Evolutionary conservation across 2,329 filamentous ascomycete genomes (phyloP).

Genomic region (Scortechinia acanthostroma): DNA sequence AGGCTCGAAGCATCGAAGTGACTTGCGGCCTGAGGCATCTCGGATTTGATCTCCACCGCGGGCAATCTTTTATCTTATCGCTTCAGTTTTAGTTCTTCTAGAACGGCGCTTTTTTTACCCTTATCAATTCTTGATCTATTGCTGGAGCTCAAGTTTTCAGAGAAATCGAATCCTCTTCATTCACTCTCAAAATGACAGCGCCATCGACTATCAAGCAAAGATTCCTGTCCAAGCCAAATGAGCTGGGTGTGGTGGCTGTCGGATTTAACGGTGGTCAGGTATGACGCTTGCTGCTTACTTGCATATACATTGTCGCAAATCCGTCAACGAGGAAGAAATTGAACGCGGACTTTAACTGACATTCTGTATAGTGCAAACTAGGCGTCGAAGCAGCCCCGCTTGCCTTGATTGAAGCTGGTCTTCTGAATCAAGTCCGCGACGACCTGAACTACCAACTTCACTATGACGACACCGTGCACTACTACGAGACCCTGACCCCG

Average conservation of each 20-base stretch:
- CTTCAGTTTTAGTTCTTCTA: not conserved
- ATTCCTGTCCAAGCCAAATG: slow-evolving; percentile 72
- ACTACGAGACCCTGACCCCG: slow-evolving; percentile 54
- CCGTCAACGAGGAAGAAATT: too few species aligned
- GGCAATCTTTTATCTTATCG: not conserved
- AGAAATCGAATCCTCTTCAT: too few species aligned
- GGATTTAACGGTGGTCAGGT: slow-evolving; percentile 93
- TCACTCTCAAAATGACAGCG: not conserved
- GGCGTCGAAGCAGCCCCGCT: slow-evolving; percentile 87
- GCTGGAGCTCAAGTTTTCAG: too few species aligned
- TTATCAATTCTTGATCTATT: not conserved
- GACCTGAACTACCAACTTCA: slow-evolving; percentile 85
- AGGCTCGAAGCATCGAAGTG: not conserved
- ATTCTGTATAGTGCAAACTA: slow-evolving; percentile 46
- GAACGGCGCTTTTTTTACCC: not conserved
- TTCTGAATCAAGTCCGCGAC: slow-evolving; percentile 73
- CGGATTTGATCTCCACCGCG: not conserved
- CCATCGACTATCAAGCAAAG: not conserved
- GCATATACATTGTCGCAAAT: too few species aligned
- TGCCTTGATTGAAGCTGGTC: slow-evolving; percentile 80
- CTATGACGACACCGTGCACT: slow-evolving; percentile 76
- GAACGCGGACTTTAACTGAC: too few species aligned
- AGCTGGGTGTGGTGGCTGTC: slow-evolving; percentile 87
- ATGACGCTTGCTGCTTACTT: too few species aligned
- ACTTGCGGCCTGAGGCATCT: not conserved